Conservation (phyloP, 305 asterid species). For the Fraxinus baroniana region DNA sequence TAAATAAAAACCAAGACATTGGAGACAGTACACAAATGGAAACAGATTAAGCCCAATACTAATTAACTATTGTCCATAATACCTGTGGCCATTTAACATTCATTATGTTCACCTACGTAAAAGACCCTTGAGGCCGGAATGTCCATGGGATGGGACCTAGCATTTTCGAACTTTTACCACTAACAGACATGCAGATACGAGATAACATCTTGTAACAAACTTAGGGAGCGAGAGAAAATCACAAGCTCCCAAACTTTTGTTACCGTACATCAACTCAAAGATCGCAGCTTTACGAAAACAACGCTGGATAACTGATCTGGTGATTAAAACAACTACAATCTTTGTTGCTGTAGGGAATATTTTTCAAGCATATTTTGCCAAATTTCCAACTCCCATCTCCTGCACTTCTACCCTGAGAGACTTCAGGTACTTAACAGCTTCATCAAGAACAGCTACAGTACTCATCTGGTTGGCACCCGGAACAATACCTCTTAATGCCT, state of each 20-base stretch:
- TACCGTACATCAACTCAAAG: not conserved
- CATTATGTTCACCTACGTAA: not conserved
- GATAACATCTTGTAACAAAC: not conserved
- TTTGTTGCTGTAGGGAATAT: not conserved
- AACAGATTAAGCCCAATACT: not conserved
- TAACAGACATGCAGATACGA: not conserved
- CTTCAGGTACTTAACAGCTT: constrained; percentile 76
- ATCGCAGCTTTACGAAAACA: not conserved
- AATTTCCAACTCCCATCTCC: constrained; percentile 54
- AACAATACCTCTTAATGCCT: constrained; percentile 56
- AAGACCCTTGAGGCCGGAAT: not conserved
- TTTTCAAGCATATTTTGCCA: not conserved
- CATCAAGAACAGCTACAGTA: constrained; percentile 67
- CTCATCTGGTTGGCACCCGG: constrained; percentile 72
- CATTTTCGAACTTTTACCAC: not conserved
- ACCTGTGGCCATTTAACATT: not conserved
- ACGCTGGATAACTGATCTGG: not conserved
- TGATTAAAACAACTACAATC: not conserved
- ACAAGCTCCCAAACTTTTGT: not conserved
- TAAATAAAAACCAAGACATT: not conserved
- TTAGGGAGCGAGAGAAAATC: not conserved
- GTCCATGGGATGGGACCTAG: not conserved
- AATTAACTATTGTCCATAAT: not conserved
- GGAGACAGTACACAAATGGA: not conserved
- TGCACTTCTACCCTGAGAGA: constrained; percentile 69